Evolutionary conservation across 148 eudicot species (phyloP).

Genomic region (Beta vulgaris): DNA sequence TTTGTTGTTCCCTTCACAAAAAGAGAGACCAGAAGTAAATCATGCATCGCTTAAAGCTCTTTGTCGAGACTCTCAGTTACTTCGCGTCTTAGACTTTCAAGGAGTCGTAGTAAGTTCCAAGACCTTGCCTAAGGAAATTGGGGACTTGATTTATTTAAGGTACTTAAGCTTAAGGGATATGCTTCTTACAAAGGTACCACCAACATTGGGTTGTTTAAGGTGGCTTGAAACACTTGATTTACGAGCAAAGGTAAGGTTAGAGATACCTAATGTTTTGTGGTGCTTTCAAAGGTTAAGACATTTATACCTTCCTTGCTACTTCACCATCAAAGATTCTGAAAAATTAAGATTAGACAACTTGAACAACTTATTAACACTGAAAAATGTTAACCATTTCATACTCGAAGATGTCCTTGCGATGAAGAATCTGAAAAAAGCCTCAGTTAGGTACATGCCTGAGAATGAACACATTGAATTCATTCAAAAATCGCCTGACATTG

Average conservation of each 20-base stretch:
- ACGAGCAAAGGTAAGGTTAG: conserved; percentile 34
- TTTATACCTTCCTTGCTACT: conserved; percentile 44
- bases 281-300: conserved; percentile 32
- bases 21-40: conserved; percentile 14
- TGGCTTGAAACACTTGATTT: conserved; percentile 52
- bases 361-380: conserved; percentile 28
- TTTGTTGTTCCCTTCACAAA: conserved; percentile 24
- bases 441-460: conserved; percentile 23
- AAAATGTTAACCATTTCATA: conserved; percentile 26
- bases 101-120: conserved; percentile 18
- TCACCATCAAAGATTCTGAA: conserved; percentile 25
- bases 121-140: conserved; percentile 35
- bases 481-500: conserved; percentile 21
- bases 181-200: conserved; percentile 22
- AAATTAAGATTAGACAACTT: conserved; percentile 23
- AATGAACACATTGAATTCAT: conserved; percentile 29
- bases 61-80: conserved; percentile 27
- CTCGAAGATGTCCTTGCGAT: conserved; percentile 31
- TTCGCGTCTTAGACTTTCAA: conserved; percentile 36
- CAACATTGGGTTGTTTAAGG: conserved; percentile 35
- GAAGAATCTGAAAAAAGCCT: conserved; percentile 29
- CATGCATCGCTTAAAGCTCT: conserved; percentile 19
- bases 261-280: conserved; percentile 39
- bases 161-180: conserved; percentile 41
- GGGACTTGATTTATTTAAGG: conserved; percentile 37